Evolutionary conservation across 805 yeast genomes (phyloP).

Genomic region (Yarrowia bubula): DNA sequence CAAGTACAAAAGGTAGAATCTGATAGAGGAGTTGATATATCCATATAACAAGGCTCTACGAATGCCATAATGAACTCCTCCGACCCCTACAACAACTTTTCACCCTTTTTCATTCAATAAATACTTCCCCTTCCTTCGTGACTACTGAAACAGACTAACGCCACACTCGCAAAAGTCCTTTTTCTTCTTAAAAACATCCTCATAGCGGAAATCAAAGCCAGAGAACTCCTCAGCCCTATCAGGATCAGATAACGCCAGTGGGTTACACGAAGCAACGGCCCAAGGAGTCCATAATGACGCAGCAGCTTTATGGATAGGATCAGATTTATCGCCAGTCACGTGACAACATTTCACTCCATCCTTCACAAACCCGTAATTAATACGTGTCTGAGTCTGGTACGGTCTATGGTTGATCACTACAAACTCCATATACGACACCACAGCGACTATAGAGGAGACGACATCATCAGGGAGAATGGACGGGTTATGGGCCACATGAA

Average conservation of each 20-base stretch:
- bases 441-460: not conserved
- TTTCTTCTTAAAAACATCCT: conserved; percentile 14
- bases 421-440: conserved; percentile 14
- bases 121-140: too few species aligned
- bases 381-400: conserved; percentile 1
- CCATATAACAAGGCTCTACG: not conserved
- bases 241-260: not conserved
- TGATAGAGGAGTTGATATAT: not conserved
- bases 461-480: not conserved
- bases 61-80: not conserved
- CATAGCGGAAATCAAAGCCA: conserved; percentile 2
- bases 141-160: not conserved
- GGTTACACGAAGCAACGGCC: conserved; percentile 3
- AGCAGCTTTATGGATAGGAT: not conserved
- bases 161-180: conserved; percentile 15
- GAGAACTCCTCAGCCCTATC: not conserved
- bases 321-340: not conserved
- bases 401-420: conserved; percentile 14
- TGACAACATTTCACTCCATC: not conserved
- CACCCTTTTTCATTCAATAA: not conserved
- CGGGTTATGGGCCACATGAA: conserved; percentile 6
- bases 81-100: not conserved
- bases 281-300: conserved; percentile 11
- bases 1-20: not conserved
- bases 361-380: conserved; percentile 5